These are phyloP conservation scores for Cryptosporidium baileyi DNA, from an alignment of 169 alveolate species.

Conservation along the genomic window DNA sequence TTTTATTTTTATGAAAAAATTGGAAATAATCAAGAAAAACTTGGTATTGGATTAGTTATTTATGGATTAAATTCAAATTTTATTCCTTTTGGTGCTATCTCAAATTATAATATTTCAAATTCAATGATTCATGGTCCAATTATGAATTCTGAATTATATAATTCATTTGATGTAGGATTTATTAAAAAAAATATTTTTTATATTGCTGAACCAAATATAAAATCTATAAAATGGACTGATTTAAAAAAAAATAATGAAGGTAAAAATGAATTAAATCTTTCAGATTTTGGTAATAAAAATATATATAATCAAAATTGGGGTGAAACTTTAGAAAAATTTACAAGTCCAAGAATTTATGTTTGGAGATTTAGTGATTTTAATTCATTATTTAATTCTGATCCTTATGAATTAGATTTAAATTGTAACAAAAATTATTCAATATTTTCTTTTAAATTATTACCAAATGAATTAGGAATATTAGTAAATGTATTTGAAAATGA, in stretches of 20 bases:
- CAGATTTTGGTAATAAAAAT: constrained; percentile 30
- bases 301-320: constrained; percentile 37
- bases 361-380: constrained; percentile 21
- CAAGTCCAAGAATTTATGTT: constrained; percentile 32
- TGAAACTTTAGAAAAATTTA: not conserved
- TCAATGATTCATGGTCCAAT: not conserved
- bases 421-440: constrained; percentile 22
- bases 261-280: not conserved
- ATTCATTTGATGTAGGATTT: constrained; percentile 34
- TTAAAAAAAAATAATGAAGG: not conserved
- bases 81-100: constrained; percentile 15
- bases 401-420: constrained; percentile 38
- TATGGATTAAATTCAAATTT: not conserved
- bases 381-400: constrained; percentile 8
- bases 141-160: not conserved
- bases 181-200: not conserved
- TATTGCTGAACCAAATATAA: constrained; percentile 40
- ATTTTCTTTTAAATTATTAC: constrained; percentile 27
- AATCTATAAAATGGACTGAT: constrained; percentile 24
- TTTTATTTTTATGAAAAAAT: constrained; percentile 11
- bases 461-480: constrained; percentile 44
- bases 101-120: constrained; percentile 10
- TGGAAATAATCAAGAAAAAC: not conserved
- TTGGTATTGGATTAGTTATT: not conserved
- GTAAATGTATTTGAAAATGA: constrained; percentile 54